phyloP scores from a whole-genome alignment of 2,329 filamentous ascomycete species.

The Alternaria infectoria region DNA sequence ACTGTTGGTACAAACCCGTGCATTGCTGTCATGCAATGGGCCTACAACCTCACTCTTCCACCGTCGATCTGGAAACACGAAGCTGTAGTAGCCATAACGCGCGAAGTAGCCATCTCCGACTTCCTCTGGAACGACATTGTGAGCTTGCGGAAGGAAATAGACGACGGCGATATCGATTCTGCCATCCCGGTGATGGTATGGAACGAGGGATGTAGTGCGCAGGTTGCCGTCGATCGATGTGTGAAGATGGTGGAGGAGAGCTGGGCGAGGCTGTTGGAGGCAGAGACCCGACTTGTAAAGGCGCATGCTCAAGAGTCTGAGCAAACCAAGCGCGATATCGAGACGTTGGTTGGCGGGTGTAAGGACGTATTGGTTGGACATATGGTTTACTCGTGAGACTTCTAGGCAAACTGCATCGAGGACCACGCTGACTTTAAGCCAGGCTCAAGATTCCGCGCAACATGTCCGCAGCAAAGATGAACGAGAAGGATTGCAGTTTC shows the following conservation, averaged over 20 bases:
- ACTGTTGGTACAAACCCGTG: constrained; percentile 13
- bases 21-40: constrained; percentile 10
- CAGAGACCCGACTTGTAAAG: constrained; percentile 3
- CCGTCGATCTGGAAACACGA: constrained; percentile 10
- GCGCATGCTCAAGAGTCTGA: constrained; percentile 2
- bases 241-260: constrained; percentile 9
- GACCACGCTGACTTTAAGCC: neutral
- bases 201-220: constrained; percentile 13
- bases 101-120: constrained; percentile 10
- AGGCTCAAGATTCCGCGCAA: constrained; percentile 10
- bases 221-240: constrained; percentile 12
- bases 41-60: constrained; percentile 8
- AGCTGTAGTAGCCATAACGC: constrained; percentile 5
- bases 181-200: constrained; percentile 15
- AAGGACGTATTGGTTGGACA: constrained; percentile 17
- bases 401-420: neutral
- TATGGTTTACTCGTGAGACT: constrained; percentile 9
- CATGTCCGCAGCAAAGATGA: constrained; percentile 11
- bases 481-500: constrained; percentile 7
- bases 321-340: constrained; percentile 4
- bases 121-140: constrained; percentile 19
- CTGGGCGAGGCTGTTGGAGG: constrained; percentile 4
- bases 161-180: constrained; percentile 14
- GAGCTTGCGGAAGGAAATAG: constrained; percentile 16
- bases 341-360: constrained; percentile 6